Percentiles rank a stretch among this genome's conserved stretches.
These are phyloP conservation scores for Kwoniella newhampshirensis DNA, from an alignment of 768 basidiomycete species.

Conservation along the genomic window DNA sequence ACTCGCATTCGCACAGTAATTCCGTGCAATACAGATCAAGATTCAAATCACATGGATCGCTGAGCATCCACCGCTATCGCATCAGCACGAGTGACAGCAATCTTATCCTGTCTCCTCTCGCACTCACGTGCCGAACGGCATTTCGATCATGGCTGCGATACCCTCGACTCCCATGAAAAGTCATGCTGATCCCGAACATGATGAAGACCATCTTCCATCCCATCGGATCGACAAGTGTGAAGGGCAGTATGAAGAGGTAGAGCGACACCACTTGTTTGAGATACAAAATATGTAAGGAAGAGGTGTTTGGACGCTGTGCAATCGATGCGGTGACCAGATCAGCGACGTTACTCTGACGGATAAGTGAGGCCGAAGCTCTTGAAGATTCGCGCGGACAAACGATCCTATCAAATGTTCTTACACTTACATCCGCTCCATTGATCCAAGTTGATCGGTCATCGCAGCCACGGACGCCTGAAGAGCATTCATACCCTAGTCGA, in stretches of 20 bases:
- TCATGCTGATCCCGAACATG: conserved; percentile 61
- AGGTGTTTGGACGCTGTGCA: conserved; percentile 26
- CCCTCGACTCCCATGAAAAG: conserved; percentile 65
- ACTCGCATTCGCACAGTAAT: conserved; percentile 81
- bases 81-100: not conserved
- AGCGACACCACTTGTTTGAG: conserved; percentile 92
- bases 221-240: conserved; percentile 77
- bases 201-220: conserved; percentile 80
- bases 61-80: conserved; percentile 8
- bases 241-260: conserved; percentile 86
- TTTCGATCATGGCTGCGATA: conserved; percentile 91
- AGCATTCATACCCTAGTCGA: conserved; percentile 72
- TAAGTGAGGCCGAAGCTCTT: too few species aligned
- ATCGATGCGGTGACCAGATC: conserved; percentile 56
- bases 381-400: too few species aligned
- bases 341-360: conserved; percentile 56
- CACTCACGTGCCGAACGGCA: conserved; percentile 85
- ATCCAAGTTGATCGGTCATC: conserved; percentile 75
- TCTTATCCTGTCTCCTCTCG: conserved; percentile 16
- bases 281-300: conserved; percentile 59
- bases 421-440: conserved; percentile 89
- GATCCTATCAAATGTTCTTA: too few species aligned
- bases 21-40: conserved; percentile 79
- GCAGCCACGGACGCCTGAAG: conserved; percentile 70
- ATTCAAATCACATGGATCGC: conserved; percentile 49